A percentile compares a stretch with the other conserved stretches of the same genome.
phyloP scores from a whole-genome alignment of 768 basidiomycete genomes.

The Coprinopsis sp. region DNA sequence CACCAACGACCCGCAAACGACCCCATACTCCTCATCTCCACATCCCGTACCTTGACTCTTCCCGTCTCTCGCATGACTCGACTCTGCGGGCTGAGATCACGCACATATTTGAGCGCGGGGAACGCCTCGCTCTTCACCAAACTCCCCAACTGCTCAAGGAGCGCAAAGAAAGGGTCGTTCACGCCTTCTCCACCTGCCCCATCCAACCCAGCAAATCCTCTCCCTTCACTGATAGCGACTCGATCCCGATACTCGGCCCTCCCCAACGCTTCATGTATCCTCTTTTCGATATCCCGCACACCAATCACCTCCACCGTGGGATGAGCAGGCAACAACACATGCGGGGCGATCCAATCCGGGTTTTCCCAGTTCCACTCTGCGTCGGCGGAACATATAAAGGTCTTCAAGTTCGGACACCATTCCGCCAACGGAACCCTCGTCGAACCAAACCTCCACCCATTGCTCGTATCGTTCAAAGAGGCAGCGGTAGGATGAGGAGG shows the following conservation, averaged over 20 bases:
- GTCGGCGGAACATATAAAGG: constrained; percentile 73
- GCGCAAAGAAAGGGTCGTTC: constrained; percentile 56
- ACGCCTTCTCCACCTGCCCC: constrained; percentile 15
- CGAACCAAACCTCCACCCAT: background rate
- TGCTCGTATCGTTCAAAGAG: background rate
- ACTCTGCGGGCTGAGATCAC: constrained; percentile 61
- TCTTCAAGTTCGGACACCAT: constrained; percentile 64
- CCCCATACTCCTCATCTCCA: constrained; percentile 36
- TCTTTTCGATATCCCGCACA: constrained; percentile 64
- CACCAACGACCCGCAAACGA: constrained; percentile 11
- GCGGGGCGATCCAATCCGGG: constrained; percentile 80
- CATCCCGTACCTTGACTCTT: too few species aligned
- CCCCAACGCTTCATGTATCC: constrained; percentile 29
- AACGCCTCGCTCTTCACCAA: constrained; percentile 58
- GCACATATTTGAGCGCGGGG: constrained; percentile 52
- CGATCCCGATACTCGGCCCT: constrained; percentile 36
- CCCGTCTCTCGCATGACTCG: too few species aligned
- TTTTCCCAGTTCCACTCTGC: constrained; percentile 79
- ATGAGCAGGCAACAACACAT: constrained; percentile 64
- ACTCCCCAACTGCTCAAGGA: constrained; percentile 60
- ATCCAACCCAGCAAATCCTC: constrained; percentile 1
- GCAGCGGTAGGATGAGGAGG: constrained; percentile 22
- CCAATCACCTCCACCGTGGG: constrained; percentile 61
- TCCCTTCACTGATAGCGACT: constrained; percentile 18
- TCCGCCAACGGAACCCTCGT: constrained; percentile 47